phyloP scores from a whole-genome alignment of 2,329 filamentous ascomycete genomes.

The Periconia macrospinosa region DNA sequence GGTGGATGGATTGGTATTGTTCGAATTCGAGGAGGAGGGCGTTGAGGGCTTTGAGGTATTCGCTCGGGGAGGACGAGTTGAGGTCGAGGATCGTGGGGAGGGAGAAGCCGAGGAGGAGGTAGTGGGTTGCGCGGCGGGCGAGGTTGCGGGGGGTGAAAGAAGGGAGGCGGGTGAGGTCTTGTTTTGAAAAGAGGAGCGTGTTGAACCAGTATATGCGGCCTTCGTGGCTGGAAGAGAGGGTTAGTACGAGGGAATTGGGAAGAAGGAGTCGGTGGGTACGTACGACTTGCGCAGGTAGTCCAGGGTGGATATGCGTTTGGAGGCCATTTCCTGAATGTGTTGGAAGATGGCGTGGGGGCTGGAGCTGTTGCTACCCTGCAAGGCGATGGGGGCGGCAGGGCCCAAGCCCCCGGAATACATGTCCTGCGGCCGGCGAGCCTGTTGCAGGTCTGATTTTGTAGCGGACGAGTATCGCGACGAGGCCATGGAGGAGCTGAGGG shows the following conservation, averaged over 20 bases:
- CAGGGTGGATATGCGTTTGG: conserved; percentile 90
- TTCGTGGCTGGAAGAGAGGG: conserved; percentile 68
- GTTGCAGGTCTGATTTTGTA: conserved; percentile 30
- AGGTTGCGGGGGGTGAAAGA: conserved; percentile 85
- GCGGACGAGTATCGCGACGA: conserved; percentile 25
- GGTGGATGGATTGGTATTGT: conserved; percentile 84
- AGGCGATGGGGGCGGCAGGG: conserved; percentile 29
- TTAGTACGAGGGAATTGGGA: conserved; percentile 7
- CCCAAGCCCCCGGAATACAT: conserved; percentile 24
- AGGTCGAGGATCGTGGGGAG: conserved; percentile 88
- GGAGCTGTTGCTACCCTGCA: conserved; percentile 35
- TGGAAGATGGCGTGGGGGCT: conserved; percentile 62
- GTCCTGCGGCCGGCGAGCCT: conserved; percentile 15
- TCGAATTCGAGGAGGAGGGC: conserved; percentile 89
- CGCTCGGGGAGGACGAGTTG: conserved; percentile 74
- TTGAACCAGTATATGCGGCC: conserved; percentile 98
- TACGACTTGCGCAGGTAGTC: conserved; percentile 93
- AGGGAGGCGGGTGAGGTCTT: conserved; percentile 77
- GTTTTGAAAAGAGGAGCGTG: conserved; percentile 85
- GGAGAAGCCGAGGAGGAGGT: conserved; percentile 88
- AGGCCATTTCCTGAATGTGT: conserved; percentile 79
- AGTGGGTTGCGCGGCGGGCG: conserved; percentile 87
- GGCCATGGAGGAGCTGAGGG: conserved; percentile 28
- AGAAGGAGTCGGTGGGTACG: conserved; percentile 40
- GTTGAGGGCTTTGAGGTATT: conserved; percentile 86